Evolutionary conservation across 2,329 filamentous ascomycete species (phyloP), one percentile per base, ranked within the genome.

Genomic region (Paraphoma sp.): DNA sequence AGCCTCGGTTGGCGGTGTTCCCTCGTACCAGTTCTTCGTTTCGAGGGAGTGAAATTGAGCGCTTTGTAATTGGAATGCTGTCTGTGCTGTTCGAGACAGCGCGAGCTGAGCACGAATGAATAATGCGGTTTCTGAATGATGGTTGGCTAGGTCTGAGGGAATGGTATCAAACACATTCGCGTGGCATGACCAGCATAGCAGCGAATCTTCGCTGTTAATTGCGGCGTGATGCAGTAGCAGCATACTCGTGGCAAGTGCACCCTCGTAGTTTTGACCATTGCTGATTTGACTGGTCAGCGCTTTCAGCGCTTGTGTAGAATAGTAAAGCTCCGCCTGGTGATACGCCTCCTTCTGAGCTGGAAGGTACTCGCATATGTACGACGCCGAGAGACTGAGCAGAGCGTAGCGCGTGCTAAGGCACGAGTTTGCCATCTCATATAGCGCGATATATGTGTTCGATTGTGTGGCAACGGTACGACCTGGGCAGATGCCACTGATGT

Each of bases 181-280:
- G 28, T 74, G 72, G 43, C 62, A 65, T 2, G 70, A 73, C 72
- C 72, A 74, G 57, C 72, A 73, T 3, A 73, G 43, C n/a, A 56
- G 60, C 5, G 65, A 64, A 1, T 73, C 69, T 9, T 70, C 60
- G 8, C 61, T 62, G 51, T 71, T 71, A 40, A 74, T 54, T 11
- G 62, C 64, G 40, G 67, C 65, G 23, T 73, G 69, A 31, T 74
- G 72, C 68, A 74, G 70, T 2, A 74, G 59, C 29, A 74, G 57
- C 72, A 74, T 74, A 48, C 71, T 71, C 4, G 72, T 74, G 3
- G 68, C 64, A 16, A 73, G 63, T 9, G 69, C 69, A 17, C 69
- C 71, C n/a, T 70, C 65, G 40, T 67, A 72, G 36, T 68, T 53
- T 5, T 68, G 60, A n/a, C 68, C 63, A 10, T 60, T 65, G 31